These are phyloP conservation scores for Paecilomyces formosus DNA, from an alignment of 2,329 filamentous ascomycete genomes.

Conservation along the genomic window DNA sequence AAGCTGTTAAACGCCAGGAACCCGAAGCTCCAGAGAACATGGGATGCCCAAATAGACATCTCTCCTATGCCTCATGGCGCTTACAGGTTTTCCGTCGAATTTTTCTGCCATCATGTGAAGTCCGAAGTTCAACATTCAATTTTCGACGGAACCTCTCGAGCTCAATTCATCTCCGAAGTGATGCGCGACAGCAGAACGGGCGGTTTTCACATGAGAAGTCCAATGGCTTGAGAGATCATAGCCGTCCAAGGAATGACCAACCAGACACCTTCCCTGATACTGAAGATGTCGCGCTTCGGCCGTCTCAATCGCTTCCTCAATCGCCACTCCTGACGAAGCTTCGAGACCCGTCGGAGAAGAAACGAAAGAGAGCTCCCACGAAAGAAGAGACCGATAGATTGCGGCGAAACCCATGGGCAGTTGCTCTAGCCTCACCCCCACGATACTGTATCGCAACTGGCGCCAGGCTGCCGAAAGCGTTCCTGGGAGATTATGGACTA, in stretches of 20 bases:
- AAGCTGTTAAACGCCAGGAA: not conserved
- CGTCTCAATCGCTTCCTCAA: slow-evolving; percentile 27
- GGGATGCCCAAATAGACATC: slow-evolving; percentile 16
- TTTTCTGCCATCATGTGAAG: slow-evolving; percentile 5
- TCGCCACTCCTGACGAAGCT: slow-evolving; percentile 24
- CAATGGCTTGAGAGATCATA: not conserved
- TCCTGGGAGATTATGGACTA: slow-evolving; percentile 29
- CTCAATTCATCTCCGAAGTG: slow-evolving; percentile 1
- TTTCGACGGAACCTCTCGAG: slow-evolving; percentile 9
- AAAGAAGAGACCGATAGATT: slow-evolving; percentile 20
- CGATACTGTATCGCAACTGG: slow-evolving; percentile 27
- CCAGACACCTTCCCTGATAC: not conserved
- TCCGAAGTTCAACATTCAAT: not conserved
- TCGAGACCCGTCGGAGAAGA: slow-evolving; percentile 8
- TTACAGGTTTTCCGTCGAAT: slow-evolving; percentile 18
- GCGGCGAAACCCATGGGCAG: slow-evolving; percentile 33
- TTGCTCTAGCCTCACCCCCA: slow-evolving; percentile 28
- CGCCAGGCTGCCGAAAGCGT: slow-evolving; percentile 22
- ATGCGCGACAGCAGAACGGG: not conserved
- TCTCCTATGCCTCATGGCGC: slow-evolving; percentile 27
- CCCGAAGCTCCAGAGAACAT: slow-evolving; percentile 8
- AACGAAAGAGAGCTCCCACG: slow-evolving; percentile 17
- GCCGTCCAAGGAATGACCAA: not conserved
- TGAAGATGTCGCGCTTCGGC: slow-evolving; percentile 6
- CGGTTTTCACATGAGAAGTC: not conserved